Base-by-base conservation (phyloP, 768 basidiomycete genomes). In the Coprinopsis marcescibilis region DNA sequence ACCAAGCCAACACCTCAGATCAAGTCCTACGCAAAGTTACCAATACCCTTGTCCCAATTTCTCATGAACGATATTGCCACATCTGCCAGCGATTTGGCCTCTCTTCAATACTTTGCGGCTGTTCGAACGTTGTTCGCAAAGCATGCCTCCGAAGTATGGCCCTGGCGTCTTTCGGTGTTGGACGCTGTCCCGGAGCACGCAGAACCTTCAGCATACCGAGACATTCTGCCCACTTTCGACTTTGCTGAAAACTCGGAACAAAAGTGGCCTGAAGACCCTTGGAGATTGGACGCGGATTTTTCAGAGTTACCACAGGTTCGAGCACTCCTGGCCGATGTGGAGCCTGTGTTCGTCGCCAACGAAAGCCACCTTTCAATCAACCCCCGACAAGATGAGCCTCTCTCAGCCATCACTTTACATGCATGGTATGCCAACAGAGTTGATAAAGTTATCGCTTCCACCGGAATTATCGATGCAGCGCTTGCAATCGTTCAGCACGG, bases 401-500 rank as follows among this genome's bases (percentile, higher is more conserved):
- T 82, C 17, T 59, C 76, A 2, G 64, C 70, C 0, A 64, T 66
- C 10, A 75, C 80, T 24, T 69, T 97, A 5, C 66, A 79, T 4
- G 44, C 58, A 20, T 98, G 93, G 94, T 97, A 96, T 66, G 75
- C 66, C 54, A 55, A 50, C 3, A 83, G 83, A 25, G 80, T 89
- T 20, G 68, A 82, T 32, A 51, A 57, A 12, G 75, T 91, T 50
- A 76, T 93, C 21, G 60, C 68, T 5, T 67, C 70, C 0, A 81
- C 83, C 0, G 93, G 92, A 1, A 76, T 91, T 65, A 67, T 93
- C 34, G 86, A 93, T 55, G 63, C 79, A 26, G 89, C 92, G 3
- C 72, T 98, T 15, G 77, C 80, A 5, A 71, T 85, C 36, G 75
- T 91, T 7, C 94, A 96, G 60, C 83, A 95, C 52, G 93, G 83